A percentile compares a stretch with the other conserved stretches of the same genome.
phyloP scores from a whole-genome alignment of 2,329 filamentous ascomycete genomes.

The Keithomyces neogunnii region DNA sequence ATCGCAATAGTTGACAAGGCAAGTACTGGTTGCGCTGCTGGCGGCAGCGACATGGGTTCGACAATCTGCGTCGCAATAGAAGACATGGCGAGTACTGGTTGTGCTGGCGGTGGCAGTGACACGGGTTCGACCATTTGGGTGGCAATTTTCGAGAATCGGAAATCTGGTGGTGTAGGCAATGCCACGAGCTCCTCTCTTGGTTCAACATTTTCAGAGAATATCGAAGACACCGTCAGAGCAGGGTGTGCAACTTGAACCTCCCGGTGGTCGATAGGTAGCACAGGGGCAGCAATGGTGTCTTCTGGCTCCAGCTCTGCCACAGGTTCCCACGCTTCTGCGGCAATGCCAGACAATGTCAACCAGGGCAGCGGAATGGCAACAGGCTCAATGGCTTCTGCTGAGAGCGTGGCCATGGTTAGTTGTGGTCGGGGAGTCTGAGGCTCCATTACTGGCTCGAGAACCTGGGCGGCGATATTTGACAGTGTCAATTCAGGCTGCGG shows the following conservation, averaged over 20 bases:
- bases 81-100: too few relatives aligned
- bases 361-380: constrained; percentile 13
- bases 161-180: constrained; percentile 9
- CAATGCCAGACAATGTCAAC: constrained; percentile 24
- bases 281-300: not conserved
- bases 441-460: constrained; percentile 16
- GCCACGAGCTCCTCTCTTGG: constrained; percentile 22
- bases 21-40: constrained; percentile 12
- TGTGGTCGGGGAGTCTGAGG: constrained; percentile 15
- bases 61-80: too few relatives aligned
- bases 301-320: constrained; percentile 15
- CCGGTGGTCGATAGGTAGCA: not conserved
- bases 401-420: constrained; percentile 18
- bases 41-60: too few relatives aligned
- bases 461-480: constrained; percentile 16
- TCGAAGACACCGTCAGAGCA: constrained; percentile 20
- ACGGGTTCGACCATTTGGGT: constrained; percentile 3
- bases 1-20: constrained; percentile 22
- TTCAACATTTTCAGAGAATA: constrained; percentile 24
- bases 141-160: constrained; percentile 26
- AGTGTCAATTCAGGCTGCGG: constrained; percentile 11
- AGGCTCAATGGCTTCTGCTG: constrained; percentile 20
- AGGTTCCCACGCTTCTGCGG: constrained; percentile 18
- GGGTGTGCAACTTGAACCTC: constrained; percentile 3
- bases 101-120: too few relatives aligned